A percentile compares a stretch with the other conserved stretches of the same genome.
Conservation (phyloP, 2,329 filamentous ascomycete genomes). For the Aureobasidium leucospermi region DNA sequence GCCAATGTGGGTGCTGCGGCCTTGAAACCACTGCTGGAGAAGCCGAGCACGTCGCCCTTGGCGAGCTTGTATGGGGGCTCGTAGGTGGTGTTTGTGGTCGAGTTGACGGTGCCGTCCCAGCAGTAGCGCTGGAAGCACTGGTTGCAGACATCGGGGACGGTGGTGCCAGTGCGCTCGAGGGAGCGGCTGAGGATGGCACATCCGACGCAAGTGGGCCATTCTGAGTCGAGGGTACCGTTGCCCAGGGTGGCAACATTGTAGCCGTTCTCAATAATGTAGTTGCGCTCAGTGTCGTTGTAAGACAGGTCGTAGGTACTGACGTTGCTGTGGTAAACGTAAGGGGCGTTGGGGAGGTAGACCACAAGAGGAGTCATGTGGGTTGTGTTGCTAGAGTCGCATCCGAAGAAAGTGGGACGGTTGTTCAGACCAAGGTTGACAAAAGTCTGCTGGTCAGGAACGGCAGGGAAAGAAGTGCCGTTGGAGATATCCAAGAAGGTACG, state of each 20-base stretch:
- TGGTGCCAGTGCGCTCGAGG: slow-evolving; percentile 61
- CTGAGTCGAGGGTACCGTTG: slow-evolving; percentile 64
- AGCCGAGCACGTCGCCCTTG: slow-evolving; percentile 3
- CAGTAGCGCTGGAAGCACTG: slow-evolving; percentile 78
- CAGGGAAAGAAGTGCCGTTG: slow-evolving; percentile 65
- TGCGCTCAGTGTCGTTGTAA: slow-evolving; percentile 60
- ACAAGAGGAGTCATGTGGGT: slow-evolving; percentile 58
- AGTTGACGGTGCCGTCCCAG: slow-evolving; percentile 72
- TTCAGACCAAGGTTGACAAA: slow-evolving; percentile 73
- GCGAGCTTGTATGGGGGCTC: slow-evolving; percentile 11
- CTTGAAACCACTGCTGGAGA: neutral
- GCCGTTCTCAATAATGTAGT: slow-evolving; percentile 79
- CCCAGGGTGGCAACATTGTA: slow-evolving; percentile 76
- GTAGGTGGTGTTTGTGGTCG: slow-evolving; percentile 22
- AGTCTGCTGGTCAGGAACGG: slow-evolving; percentile 65
- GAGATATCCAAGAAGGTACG: slow-evolving; percentile 52
- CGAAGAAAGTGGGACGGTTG: slow-evolving; percentile 70
- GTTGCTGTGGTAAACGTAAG: slow-evolving; percentile 61
- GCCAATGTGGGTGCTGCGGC: neutral
- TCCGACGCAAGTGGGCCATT: slow-evolving; percentile 79
- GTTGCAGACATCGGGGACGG: slow-evolving; percentile 63
- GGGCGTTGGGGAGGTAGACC: slow-evolving; percentile 82
- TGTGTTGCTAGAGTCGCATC: slow-evolving; percentile 61
- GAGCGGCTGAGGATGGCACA: slow-evolving; percentile 79
- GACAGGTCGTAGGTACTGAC: slow-evolving; percentile 65